Evolutionary conservation across 2,329 filamentous ascomycete species (phyloP), one percentile per base, ranked within the genome.

Genomic region (Parastagonospora avenae): DNA sequence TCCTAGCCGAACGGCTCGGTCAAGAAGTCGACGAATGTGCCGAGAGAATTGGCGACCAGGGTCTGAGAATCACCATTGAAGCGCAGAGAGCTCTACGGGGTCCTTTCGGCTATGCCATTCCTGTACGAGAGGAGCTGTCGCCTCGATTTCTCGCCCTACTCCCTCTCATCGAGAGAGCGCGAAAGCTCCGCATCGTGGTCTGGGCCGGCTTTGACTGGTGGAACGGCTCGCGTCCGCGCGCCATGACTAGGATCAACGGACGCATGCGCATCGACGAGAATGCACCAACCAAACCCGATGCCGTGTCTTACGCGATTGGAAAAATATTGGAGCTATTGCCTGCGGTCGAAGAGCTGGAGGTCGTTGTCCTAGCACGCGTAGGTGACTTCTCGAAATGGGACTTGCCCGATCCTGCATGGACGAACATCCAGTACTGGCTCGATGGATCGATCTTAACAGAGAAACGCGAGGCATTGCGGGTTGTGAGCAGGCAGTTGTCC

Each of bases 161-260:
- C 1, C 66, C 66, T 3, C 42, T 64, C 1, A 54, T 68, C 31
- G 27, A 55, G 6, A 50, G 42, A 31, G 35, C 58, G 1, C 58
- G 43, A 11, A 68, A 52, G 28, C 42, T 70, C n/a, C 61, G 57
- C 16, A 42, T 71, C 9, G 38, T 57, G 4, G 51, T 70, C 0
- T 70, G 62, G 66, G 57, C 59, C 3, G 64, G 61, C 1, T 68
- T 54, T 41, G 60, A 67, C 29, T 70, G 65, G 65, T 67, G 60
- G 64, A 57, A 51, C 36, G 46, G 46, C 15, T 47, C 55, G 2
- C 58, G 46, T 14, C 35, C 48, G n/a, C 37, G 46, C 8, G 9
- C 46, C 36, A 39, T 31, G 36, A 28, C 36, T n/a, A 44, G 42
- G 19, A 48, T 52, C 10, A 56, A 50, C 14, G 35, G 43, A 41